These are phyloP conservation scores for Taiozyma sp. DNA, from an alignment of 1,139 yeast genomes.

Conservation along the genomic window DNA sequence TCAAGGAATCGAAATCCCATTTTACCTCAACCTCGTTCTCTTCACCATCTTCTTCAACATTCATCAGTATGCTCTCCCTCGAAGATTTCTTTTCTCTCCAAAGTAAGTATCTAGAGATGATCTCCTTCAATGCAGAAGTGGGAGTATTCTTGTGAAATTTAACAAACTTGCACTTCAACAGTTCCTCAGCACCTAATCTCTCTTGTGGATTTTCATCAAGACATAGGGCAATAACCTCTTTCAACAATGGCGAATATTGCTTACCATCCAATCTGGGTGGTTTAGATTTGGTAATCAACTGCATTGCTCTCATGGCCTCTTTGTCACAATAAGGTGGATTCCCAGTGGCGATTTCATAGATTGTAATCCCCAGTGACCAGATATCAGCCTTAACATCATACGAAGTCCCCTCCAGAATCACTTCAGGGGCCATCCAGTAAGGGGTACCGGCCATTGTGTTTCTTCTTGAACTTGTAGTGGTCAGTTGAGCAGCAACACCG, in stretches of 20 bases:
- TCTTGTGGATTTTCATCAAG: constrained; percentile 91
- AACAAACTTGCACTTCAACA: constrained; percentile 68
- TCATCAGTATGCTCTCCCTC: constrained; percentile 38
- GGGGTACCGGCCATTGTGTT: constrained; percentile 99
- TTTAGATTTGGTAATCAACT: constrained; percentile 82
- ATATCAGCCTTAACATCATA: constrained; percentile 86
- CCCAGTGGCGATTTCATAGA: constrained; percentile 93
- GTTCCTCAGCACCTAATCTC: constrained; percentile 82
- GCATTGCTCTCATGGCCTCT: constrained; percentile 94
- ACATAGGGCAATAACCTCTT: constrained; percentile 88
- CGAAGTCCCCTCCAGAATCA: constrained; percentile 85
- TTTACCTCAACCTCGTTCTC: constrained; percentile 50
- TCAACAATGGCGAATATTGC: constrained; percentile 66
- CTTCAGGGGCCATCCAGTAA: constrained; percentile 99
- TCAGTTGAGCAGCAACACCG: constrained; percentile 94
- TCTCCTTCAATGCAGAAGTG: constrained; percentile 59
- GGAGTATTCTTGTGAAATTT: constrained; percentile 54
- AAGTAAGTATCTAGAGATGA: constrained; percentile 69
- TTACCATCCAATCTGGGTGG: constrained; percentile 95
- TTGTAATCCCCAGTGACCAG: constrained; percentile 92
- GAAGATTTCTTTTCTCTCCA: constrained; percentile 68
- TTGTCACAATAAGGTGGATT: constrained; percentile 97
- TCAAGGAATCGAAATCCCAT: constrained; percentile 83
- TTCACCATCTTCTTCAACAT: constrained; percentile 29
- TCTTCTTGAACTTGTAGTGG: constrained; percentile 72